These are phyloP conservation scores for Fusarium subtropicale DNA, from an alignment of 2,329 filamentous ascomycete genomes.

Conservation along the genomic window DNA sequence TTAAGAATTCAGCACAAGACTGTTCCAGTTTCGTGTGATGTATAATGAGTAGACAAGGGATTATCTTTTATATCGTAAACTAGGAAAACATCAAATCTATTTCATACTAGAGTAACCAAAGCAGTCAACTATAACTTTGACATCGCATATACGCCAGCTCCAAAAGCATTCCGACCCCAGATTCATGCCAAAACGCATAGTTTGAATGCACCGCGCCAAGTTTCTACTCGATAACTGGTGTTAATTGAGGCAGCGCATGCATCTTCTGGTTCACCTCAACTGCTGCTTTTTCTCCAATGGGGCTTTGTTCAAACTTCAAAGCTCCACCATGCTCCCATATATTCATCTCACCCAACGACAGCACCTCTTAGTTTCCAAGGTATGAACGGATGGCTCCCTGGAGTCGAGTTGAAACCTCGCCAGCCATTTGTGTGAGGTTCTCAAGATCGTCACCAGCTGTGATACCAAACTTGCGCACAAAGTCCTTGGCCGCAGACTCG, in stretches of 20 bases:
- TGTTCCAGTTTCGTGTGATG: neutral
- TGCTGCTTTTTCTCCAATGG: constrained; percentile 28
- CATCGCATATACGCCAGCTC: constrained; percentile 50
- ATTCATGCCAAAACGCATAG: constrained; percentile 40
- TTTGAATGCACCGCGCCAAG: constrained; percentile 16
- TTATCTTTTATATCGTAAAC: constrained; percentile 27
- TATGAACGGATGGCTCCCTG: constrained; percentile 79
- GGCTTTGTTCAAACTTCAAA: constrained; percentile 16
- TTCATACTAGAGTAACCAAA: constrained; percentile 50
- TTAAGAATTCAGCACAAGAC: neutral
- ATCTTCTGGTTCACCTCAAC: constrained; percentile 16
- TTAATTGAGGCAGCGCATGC: constrained; percentile 26
- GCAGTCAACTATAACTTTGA: constrained; percentile 47
- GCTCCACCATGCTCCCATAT: constrained; percentile 19
- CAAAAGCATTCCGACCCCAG: constrained; percentile 43
- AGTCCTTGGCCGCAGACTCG: constrained; percentile 94
- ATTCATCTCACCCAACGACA: neutral
- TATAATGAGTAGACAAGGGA: neutral
- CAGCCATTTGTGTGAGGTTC: constrained; percentile 83
- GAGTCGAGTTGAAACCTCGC: constrained; percentile 85
- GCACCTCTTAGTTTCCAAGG: constrained; percentile 64
- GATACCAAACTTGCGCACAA: constrained; percentile 93
- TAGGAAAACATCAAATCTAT: constrained; percentile 47
- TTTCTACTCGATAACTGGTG: constrained; percentile 17
- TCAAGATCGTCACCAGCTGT: constrained; percentile 96